Evolutionary conservation across 2,329 filamentous ascomycete genomes (phyloP).

Genomic region (Aaosphaeria arxii): DNA sequence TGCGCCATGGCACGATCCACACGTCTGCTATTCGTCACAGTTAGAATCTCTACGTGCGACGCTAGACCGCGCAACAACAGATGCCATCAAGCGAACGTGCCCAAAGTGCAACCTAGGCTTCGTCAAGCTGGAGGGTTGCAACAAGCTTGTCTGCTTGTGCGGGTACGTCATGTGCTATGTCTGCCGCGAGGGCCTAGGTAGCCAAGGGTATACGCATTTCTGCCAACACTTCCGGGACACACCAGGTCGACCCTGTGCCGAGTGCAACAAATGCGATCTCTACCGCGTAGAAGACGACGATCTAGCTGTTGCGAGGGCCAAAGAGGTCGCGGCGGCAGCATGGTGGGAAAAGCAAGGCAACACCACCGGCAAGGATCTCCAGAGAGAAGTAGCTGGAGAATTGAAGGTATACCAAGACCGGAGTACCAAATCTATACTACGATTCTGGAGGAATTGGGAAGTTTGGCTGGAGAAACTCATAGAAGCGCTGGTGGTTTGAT

Average conservation of each 20-base stretch:
- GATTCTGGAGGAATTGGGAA: slow-evolving; percentile 5
- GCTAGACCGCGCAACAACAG: slow-evolving; percentile 88
- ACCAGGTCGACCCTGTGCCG: slow-evolving; percentile 69
- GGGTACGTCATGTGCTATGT: slow-evolving; percentile 99
- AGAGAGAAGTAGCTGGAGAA: slow-evolving; percentile 19
- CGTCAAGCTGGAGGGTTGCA: slow-evolving; percentile 91
- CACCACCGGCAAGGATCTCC: slow-evolving; percentile 12
- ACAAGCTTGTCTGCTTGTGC: slow-evolving; percentile 93
- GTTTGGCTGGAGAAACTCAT: slow-evolving; percentile 14
- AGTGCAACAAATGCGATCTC: slow-evolving; percentile 64
- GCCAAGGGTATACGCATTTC: slow-evolving; percentile 86
- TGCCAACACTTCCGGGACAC: slow-evolving; percentile 91
- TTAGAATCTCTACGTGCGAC: slow-evolving; percentile 77
- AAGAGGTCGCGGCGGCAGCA: slow-evolving; percentile 41
- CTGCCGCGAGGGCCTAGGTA: slow-evolving; percentile 63
- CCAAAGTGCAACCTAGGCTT: slow-evolving; percentile 88
- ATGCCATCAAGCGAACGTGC: slow-evolving; percentile 92
- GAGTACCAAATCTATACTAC: slow-evolving; percentile 1
- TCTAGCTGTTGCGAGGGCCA: slow-evolving; percentile 39
- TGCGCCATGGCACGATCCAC: slow-evolving; percentile 82
- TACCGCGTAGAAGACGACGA: slow-evolving; percentile 50
- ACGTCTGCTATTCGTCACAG: slow-evolving; percentile 79
- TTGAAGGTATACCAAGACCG: slow-evolving; percentile 1
- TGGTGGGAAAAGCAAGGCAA: slow-evolving; percentile 44
- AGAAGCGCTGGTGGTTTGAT: slow-evolving; percentile 14